phyloP scores from a whole-genome alignment of 495 filamentous ascomycete genomes.

The Stereocaulon alpinum region DNA sequence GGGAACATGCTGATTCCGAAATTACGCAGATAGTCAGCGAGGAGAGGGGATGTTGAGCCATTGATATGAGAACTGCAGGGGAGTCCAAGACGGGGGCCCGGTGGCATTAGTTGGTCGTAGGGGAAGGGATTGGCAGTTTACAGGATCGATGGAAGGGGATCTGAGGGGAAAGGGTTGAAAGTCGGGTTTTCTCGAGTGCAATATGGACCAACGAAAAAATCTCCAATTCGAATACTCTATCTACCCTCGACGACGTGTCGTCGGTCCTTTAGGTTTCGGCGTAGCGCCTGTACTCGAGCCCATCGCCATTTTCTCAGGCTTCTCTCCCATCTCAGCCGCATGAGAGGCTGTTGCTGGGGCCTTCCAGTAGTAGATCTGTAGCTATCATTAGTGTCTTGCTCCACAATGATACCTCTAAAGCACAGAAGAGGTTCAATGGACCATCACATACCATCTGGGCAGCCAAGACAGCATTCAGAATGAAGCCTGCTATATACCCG shows the following conservation, averaged over 20 bases:
- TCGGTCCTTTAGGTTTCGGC: constrained; percentile 32
- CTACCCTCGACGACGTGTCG: constrained; percentile 42
- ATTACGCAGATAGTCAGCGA: not conserved
- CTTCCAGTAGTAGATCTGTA: constrained; percentile 76
- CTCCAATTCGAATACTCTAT: not conserved
- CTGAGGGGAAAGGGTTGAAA: not conserved
- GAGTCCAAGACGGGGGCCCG: too few relatives aligned
- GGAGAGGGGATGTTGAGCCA: not conserved
- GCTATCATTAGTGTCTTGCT: not conserved
- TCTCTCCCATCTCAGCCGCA: constrained; percentile 31
- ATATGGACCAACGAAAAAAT: too few relatives aligned
- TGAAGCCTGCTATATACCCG: constrained; percentile 80
- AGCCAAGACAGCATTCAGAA: constrained; percentile 76
- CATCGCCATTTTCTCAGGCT: constrained; percentile 28
- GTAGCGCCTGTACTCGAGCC: constrained; percentile 32
- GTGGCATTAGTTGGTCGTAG: not conserved
- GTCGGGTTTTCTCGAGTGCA: not conserved
- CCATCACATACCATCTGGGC: constrained; percentile 59
- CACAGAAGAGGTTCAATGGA: not conserved
- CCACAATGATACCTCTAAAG: too few relatives aligned
- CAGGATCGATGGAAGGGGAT: not conserved
- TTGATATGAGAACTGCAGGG: not conserved
- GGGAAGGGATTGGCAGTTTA: not conserved
- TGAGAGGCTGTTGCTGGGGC: constrained; percentile 41
- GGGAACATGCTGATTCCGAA: not conserved